These are phyloP conservation scores for Diplodia sapinea DNA, from an alignment of 2,329 filamentous ascomycete genomes.

Conservation along the genomic window DNA sequence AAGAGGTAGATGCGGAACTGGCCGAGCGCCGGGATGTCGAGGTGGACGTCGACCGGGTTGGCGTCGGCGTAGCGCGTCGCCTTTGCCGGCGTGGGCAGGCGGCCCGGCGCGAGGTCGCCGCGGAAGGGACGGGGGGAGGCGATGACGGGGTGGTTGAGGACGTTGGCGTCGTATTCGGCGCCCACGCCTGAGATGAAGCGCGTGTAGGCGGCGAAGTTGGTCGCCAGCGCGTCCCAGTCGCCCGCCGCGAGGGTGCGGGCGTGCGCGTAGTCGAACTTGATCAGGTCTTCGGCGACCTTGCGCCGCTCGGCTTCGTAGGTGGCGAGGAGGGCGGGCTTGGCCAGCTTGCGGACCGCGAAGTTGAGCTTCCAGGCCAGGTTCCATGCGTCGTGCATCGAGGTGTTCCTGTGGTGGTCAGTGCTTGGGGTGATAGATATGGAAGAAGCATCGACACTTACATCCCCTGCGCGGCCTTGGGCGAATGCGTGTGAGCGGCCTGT, in stretches of 20 bases:
- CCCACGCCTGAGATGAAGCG: slow-evolving; percentile 76
- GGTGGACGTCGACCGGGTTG: slow-evolving; percentile 77
- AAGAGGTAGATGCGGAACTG: slow-evolving; percentile 80
- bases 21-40: slow-evolving; percentile 77
- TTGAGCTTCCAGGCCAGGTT: slow-evolving; percentile 55
- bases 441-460: slow-evolving; percentile 42
- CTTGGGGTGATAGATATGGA: neutral
- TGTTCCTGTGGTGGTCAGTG: slow-evolving; percentile 42
- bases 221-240: slow-evolving; percentile 66
- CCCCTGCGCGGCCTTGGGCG: slow-evolving; percentile 52
- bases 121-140: no score
- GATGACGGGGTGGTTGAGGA: slow-evolving; percentile 59
- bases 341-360: slow-evolving; percentile 46
- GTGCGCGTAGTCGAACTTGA: slow-evolving; percentile 55
- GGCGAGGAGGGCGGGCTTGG: slow-evolving; percentile 46
- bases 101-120: slow-evolving; percentile 46
- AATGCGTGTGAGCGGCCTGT: slow-evolving; percentile 49
- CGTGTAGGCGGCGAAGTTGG: slow-evolving; percentile 73
- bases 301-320: slow-evolving; percentile 51
- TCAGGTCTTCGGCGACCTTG: slow-evolving; percentile 52
- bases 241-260: slow-evolving; percentile 62
- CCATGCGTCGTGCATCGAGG: slow-evolving; percentile 52
- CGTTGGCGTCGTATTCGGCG: slow-evolving; percentile 69
- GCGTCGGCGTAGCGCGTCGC: slow-evolving; percentile 77
- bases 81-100: slow-evolving; percentile 68